Evolutionary conservation across 139 green algal genomes (phyloP).

Genomic region (Coccomyxa sp.): DNA sequence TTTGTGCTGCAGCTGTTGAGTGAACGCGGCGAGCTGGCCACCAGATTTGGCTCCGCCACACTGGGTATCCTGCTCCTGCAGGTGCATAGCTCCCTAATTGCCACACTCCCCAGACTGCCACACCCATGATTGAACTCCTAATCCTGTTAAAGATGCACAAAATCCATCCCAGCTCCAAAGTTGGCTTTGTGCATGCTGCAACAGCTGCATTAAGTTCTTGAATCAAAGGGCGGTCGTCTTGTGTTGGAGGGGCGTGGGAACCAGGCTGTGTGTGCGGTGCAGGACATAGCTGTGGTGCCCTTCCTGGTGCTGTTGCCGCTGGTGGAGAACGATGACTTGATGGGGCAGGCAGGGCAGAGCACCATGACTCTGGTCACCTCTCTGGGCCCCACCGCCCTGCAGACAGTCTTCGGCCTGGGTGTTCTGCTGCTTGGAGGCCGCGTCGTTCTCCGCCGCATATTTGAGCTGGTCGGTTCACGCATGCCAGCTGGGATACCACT

Average conservation of each 20-base stretch:
- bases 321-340: slow-evolving; percentile 39
- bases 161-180: no score
- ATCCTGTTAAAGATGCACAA: not conserved
- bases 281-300: slow-evolving; percentile 92
- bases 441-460: slow-evolving; percentile 73
- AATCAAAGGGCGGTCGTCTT: no score
- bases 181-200: no score
- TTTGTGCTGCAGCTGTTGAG: slow-evolving; percentile 94
- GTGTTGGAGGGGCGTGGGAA: not conserved
- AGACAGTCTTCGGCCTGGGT: slow-evolving; percentile 71
- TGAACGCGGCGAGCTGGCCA: slow-evolving; percentile 80
- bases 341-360: slow-evolving; percentile 11
- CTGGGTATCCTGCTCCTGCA: slow-evolving; percentile 92
- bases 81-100: slow-evolving; percentile 11
- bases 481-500: not conserved
- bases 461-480: slow-evolving; percentile 41
- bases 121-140: no score
- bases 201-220: no score
- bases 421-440: slow-evolving; percentile 78
- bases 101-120: no score
- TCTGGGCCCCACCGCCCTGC: slow-evolving; percentile 65
- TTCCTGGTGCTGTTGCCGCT: slow-evolving; percentile 90
- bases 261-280: slow-evolving; percentile 2
- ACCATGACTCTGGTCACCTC: slow-evolving; percentile 45
- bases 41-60: slow-evolving; percentile 82